These are phyloP conservation scores for Trichosporon asahii DNA, from an alignment of 1,284 basidiomycete species.

Conservation along the genomic window DNA sequence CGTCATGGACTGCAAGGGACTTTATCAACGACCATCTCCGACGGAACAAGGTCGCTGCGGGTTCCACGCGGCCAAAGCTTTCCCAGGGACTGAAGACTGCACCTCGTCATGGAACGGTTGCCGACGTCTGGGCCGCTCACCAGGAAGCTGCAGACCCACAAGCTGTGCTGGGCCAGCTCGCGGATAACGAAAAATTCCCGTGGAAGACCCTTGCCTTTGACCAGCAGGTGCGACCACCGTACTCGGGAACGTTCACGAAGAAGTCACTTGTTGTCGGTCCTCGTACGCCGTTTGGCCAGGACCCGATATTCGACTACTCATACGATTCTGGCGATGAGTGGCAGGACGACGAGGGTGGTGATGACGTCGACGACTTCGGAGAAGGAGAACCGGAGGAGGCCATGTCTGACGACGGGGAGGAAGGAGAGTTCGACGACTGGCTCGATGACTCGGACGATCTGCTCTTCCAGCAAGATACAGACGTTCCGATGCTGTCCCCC, in stretches of 20 bases:
- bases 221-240: slow-evolving; percentile 48
- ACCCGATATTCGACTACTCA: slow-evolving; percentile 50
- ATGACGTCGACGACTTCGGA: slow-evolving; percentile 37
- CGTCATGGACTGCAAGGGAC: slow-evolving; percentile 24
- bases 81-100: slow-evolving; percentile 40
- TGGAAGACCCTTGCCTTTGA: slow-evolving; percentile 50
- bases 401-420: slow-evolving; percentile 35
- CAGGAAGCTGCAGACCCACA: slow-evolving; percentile 49
- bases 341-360: slow-evolving; percentile 48
- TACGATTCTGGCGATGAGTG: slow-evolving; percentile 52
- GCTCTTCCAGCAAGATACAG: slow-evolving; percentile 35
- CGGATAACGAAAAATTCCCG: slow-evolving; percentile 40
- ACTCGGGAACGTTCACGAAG: slow-evolving; percentile 49
- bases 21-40: slow-evolving; percentile 34
- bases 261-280: slow-evolving; percentile 48
- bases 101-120: slow-evolving; percentile 36
- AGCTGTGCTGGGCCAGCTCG: slow-evolving; percentile 38
- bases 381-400: slow-evolving; percentile 25
- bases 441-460: slow-evolving; percentile 36
- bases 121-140: slow-evolving; percentile 38
- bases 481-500: slow-evolving; percentile 31
- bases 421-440: slow-evolving; percentile 50
- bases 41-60: slow-evolving; percentile 16
- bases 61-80: slow-evolving; percentile 15
- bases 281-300: slow-evolving; percentile 49